Evolutionary conservation across 106 monocot genomes (phyloP), one percentile per base, ranked within the genome.

Genomic region (Vanilla planifolia): DNA sequence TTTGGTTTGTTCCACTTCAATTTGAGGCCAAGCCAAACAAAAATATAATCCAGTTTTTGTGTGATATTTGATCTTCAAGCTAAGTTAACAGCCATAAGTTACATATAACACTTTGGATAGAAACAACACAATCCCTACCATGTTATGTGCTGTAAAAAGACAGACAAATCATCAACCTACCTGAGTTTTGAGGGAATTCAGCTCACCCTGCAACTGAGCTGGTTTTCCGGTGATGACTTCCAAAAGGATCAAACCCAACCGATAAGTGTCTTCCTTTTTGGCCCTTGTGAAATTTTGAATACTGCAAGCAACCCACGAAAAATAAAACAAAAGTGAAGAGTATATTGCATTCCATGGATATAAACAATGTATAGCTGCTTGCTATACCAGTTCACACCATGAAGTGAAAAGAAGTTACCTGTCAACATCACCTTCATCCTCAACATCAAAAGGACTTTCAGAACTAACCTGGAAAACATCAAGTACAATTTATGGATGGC

Each of bases 361-460:
- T n/a, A n/a, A n/a, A n/a, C n/a, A n/a, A n/a, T n/a, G n/a, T n/a
- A n/a, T n/a, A n/a, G n/a, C n/a, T n/a, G n/a, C n/a, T n/a, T n/a
- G n/a, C n/a, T 3, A 40, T 16, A 41, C n/a, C n/a, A 37, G 37
- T 37, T 6, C 5, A 6, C 10, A 37, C 37, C 5, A 37, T 6
- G 5, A 37, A 57, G 16, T 29, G 5, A 55, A 0, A 22, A 37
- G 7, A 37, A 37, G 37, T 46, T 82, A 87, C 87, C 87, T 75
- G 62, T 48, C 41, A 39, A 43, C 22, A 48, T 79, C 63, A 19
- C 52, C 50, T 1, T 79, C 76, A 65, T 83, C 86, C 20, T 40
- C 8, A 16, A 27, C 32, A 24, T 40, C 22, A 47, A 86, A 85
- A 14, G 79, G 77, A 62, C 77, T 77, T 59, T 80, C 74, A 23